Evolutionary conservation across 2,329 filamentous ascomycete species (phyloP), one percentile per base, ranked within the genome.

Genomic region (Pseudofabraea citricarpa): DNA sequence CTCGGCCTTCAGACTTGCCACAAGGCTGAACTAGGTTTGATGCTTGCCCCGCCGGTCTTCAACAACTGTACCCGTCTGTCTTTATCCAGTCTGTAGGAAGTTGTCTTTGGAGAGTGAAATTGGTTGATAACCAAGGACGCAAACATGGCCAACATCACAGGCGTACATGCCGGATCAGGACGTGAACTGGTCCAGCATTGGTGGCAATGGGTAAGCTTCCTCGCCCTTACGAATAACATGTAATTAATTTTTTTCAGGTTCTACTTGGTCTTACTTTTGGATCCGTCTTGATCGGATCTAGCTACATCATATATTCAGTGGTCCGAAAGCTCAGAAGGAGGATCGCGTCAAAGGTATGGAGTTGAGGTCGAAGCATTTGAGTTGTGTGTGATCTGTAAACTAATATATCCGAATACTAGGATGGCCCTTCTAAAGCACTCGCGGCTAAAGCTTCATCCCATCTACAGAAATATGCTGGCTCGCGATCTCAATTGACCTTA

Each of bases 181-280:
- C 43, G 52, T 36, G 38, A 50, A 10, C 64, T 68, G 61, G 63
- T 53, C 40, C 41, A 52, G 6, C 51, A 66, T 46, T 70, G 66
- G 67, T 69, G 66, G 67, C 64, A 68, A 47, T 63, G 60, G 58
- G 67, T 69, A 46, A 43, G 35, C 18, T 18, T 9, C 15, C 16
- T 24, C 8, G 6, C 55, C 47, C 61, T 59, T 59, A 38, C 57
- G 38, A 29, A 35, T 20, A 33, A 39, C 29, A 22, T 24, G 22
- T 3, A 23, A 31, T n/a, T n/a, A n/a, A n/a, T n/a, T n/a, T n/a
- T n/a, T n/a, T n/a, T n/a, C 19, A 67, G 65, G 49, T 65, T 23
- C 55, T 66, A 19, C 58, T 66, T 36, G 59, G 56, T 36, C 49
- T 67, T 27, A 45, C 64, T 36, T 41, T 66, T 10, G 52, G 53